Conservation (phyloP, 2,329 filamentous ascomycete species). For the Venturia asperata region DNA sequence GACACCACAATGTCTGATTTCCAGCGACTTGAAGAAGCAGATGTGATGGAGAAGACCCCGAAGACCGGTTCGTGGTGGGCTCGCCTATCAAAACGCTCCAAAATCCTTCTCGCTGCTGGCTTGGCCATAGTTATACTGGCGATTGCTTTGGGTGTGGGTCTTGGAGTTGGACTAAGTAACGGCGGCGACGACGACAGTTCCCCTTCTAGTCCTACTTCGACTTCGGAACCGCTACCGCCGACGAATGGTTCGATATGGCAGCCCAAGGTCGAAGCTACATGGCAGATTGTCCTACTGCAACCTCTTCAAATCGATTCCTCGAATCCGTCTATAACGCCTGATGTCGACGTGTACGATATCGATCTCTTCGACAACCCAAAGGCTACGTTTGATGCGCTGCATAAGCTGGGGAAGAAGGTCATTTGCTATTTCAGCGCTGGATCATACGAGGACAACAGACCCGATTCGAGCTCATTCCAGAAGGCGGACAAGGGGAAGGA, state of each 20-base stretch:
- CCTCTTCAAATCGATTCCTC: conserved; percentile 31
- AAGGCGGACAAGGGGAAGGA: conserved; percentile 50
- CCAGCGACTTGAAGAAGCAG: conserved; percentile 6
- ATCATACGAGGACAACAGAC: conserved; percentile 57
- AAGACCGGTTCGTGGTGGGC: conserved; percentile 3
- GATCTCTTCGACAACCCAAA: conserved; percentile 13
- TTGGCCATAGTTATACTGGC: conserved; percentile 26
- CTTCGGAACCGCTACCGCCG: conserved; percentile 21
- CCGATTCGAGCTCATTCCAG: conserved; percentile 51
- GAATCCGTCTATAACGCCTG: conserved; percentile 10
- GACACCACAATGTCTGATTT: conserved; percentile 6
- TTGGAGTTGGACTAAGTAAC: conserved; percentile 41
- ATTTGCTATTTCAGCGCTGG: conserved; percentile 67
- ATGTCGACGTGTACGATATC: conserved; percentile 18
- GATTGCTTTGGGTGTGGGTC: conserved; percentile 46
- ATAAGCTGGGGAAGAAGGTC: conserved; percentile 13
- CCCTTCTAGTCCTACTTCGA: conserved; percentile 23
- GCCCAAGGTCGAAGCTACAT: conserved; percentile 46
- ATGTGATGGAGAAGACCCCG: background rate
- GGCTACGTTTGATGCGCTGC: conserved; percentile 9
- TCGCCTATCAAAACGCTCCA: background rate
- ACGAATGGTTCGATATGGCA: conserved; percentile 39
- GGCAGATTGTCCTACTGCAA: conserved; percentile 54
- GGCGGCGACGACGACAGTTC: conserved; percentile 23
- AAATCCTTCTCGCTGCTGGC: conserved; percentile 20